A percentile compares a stretch with the other conserved stretches of the same genome.
Conservation (phyloP, 805 yeast species). For the Candida pseudofarinosa region DNA sequence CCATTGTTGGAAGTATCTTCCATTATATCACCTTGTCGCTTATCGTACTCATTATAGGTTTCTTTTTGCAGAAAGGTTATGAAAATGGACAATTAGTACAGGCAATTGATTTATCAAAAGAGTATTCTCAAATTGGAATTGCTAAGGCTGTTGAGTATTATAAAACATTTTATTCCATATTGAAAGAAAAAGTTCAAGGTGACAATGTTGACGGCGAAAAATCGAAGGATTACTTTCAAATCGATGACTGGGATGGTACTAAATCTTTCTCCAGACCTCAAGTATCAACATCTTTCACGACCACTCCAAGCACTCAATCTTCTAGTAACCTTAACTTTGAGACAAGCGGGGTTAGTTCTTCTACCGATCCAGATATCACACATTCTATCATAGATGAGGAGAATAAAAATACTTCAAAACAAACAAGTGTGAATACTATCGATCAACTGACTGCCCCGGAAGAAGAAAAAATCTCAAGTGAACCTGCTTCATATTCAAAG, state of each 20-base stretch:
- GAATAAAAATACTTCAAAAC: no score
- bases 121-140: slow-evolving; percentile 6
- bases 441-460: no score
- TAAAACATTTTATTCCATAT: slow-evolving; percentile 15
- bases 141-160: slow-evolving; percentile 17
- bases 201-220: slow-evolving; percentile 19
- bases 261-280: neutral
- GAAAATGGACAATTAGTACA: slow-evolving; percentile 33
- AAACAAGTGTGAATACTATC: no score
- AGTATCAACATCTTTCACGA: neutral
- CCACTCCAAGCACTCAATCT: neutral
- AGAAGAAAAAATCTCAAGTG: no score
- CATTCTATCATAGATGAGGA: no score
- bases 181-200: slow-evolving; percentile 25
- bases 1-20: slow-evolving; percentile 32
- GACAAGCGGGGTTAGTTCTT: no score
- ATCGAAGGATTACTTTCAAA: slow-evolving; percentile 18
- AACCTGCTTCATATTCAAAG: no score
- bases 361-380: no score
- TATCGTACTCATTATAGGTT: slow-evolving; percentile 26
- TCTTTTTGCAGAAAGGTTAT: slow-evolving; percentile 30
- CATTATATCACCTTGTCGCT: slow-evolving; percentile 31
- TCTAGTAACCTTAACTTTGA: neutral
- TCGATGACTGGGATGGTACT: slow-evolving; percentile 17
- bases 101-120: slow-evolving; percentile 14